These are phyloP conservation scores for Acanthamoeba royreba DNA, from an alignment of 208 protist genomes.

Conservation along the genomic window DNA sequence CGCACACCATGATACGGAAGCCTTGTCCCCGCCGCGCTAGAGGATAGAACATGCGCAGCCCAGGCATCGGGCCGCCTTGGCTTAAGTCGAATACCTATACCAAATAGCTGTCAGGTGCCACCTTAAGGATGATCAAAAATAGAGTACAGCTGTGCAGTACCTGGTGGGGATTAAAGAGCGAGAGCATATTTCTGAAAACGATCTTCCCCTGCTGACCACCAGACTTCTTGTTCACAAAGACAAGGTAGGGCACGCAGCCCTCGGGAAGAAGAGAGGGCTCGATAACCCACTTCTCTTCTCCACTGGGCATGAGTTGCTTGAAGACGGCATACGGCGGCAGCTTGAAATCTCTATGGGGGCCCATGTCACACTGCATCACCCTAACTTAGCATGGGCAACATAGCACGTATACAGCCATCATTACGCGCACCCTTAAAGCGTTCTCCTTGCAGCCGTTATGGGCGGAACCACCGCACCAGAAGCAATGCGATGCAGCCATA, in stretches of 20 bases:
- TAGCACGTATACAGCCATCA: background rate
- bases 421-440: background rate
- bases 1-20: conserved; percentile 10
- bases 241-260: conserved; percentile 1
- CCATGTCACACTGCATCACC: background rate
- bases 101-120: background rate
- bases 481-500: background rate
- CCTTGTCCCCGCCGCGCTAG: background rate
- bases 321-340: conserved; percentile 16
- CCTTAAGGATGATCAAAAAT: background rate
- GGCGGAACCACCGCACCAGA: background rate
- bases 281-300: background rate
- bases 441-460: background rate
- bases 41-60: background rate
- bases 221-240: conserved; percentile 6
- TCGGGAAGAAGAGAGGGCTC: background rate
- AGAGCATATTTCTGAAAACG: background rate
- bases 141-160: background rate
- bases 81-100: background rate
- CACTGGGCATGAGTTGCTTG: background rate
- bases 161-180: conserved; percentile 2
- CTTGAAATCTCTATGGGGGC: background rate
- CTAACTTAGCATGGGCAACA: background rate
- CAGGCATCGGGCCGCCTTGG: background rate
- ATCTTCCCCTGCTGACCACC: background rate